phyloP scores from a whole-genome alignment of 805 yeast species.

The Kregervanrija fluxuum region DNA sequence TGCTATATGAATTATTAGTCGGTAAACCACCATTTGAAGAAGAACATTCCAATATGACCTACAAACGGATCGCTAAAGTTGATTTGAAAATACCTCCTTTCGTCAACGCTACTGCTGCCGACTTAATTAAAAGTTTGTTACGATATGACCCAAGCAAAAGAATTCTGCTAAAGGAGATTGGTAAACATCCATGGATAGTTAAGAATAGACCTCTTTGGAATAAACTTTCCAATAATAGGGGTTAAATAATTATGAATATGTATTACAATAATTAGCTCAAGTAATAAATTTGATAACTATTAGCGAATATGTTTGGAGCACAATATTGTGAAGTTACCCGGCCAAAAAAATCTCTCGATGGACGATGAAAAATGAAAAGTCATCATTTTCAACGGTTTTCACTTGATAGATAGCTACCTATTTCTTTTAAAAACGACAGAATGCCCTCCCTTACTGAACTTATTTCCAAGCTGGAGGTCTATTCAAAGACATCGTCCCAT shows the following conservation, averaged over 20 bases:
- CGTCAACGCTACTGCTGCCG: slow-evolving; percentile 68
- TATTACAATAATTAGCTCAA: too few relatives aligned
- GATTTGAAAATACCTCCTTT: slow-evolving; percentile 68
- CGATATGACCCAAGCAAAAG: slow-evolving; percentile 66
- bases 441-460: slow-evolving; percentile 20
- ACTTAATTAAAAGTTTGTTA: slow-evolving; percentile 57
- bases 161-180: slow-evolving; percentile 51
- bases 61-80: slow-evolving; percentile 68
- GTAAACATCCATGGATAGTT: slow-evolving; percentile 77
- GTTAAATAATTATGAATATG: too few relatives aligned
- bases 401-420: background rate
- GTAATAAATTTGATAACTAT: background rate
- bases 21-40: slow-evolving; percentile 95
- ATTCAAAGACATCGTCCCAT: slow-evolving; percentile 29
- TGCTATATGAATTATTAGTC: slow-evolving; percentile 77
- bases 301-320: too few relatives aligned
- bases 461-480: slow-evolving; percentile 29
- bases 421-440: background rate
- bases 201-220: slow-evolving; percentile 59
- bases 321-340: too few relatives aligned
- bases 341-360: too few relatives aligned
- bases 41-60: slow-evolving; percentile 66
- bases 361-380: background rate
- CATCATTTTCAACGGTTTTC: background rate
- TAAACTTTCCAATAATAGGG: background rate